These are phyloP conservation scores for Psilocybe subaeruginosa DNA, from an alignment of 768 basidiomycete genomes.

Conservation along the genomic window DNA sequence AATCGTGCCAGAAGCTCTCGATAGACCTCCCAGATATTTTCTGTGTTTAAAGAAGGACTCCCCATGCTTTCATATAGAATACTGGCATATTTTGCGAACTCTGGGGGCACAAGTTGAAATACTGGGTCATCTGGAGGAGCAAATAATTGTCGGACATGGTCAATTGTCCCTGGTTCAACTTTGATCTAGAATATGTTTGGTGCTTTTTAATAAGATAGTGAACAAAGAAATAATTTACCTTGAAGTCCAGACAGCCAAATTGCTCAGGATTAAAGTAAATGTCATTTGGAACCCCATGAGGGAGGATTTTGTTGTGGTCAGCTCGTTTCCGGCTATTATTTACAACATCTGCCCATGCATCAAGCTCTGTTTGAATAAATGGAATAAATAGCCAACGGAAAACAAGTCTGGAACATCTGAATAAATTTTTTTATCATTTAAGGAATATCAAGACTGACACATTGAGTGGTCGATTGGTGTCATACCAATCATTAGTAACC, in stretches of 20 bases:
- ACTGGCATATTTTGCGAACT: slow-evolving; percentile 6
- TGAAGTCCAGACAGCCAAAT: slow-evolving; percentile 1
- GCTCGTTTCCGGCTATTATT: slow-evolving; percentile 7
- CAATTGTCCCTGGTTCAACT: slow-evolving; percentile 4
- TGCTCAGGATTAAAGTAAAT: not conserved
- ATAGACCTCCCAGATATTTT: slow-evolving; percentile 13
- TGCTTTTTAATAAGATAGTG: too few relatives aligned
- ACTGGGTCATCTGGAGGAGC: slow-evolving; percentile 13
- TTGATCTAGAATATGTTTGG: slow-evolving; percentile 9
- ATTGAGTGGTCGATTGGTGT: slow-evolving; percentile 4
- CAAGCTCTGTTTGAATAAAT: slow-evolving; percentile 3
- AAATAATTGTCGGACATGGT: slow-evolving; percentile 1
- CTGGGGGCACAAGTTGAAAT: slow-evolving; percentile 14
- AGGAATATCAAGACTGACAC: not conserved
- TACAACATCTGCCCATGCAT: not conserved
- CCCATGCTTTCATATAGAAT: slow-evolving; percentile 11
- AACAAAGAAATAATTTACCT: not conserved
- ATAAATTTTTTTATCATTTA: not conserved
- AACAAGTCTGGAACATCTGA: not conserved
- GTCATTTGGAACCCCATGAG: slow-evolving; percentile 9
- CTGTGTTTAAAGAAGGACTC: not conserved
- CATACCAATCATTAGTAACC: slow-evolving; percentile 11
- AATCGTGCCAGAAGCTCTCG: not conserved
- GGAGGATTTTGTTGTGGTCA: slow-evolving; percentile 10
- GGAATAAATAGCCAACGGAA: slow-evolving; percentile 10